These are phyloP conservation scores for Picochlorum costavermella DNA, from an alignment of 139 green algal genomes.

Conservation along the genomic window DNA sequence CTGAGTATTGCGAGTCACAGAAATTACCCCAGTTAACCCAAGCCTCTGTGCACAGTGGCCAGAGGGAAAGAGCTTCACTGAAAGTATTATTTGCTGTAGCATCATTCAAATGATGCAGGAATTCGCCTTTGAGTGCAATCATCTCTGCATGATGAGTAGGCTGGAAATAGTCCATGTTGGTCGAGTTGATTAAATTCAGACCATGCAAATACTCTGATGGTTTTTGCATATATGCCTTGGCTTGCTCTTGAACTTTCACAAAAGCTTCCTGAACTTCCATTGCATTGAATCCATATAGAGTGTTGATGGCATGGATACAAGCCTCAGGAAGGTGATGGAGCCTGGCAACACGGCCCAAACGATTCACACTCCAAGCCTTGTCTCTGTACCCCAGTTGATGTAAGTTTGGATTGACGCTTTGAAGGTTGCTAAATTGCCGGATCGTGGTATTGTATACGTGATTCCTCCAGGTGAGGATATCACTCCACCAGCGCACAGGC, in stretches of 20 bases:
- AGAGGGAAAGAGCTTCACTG: conserved; percentile 72
- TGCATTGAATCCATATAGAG: conserved; percentile 87
- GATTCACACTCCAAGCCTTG: conserved; percentile 94
- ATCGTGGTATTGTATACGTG: conserved; percentile 95
- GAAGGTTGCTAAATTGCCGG: conserved; percentile 56
- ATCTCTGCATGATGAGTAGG: conserved; percentile 79
- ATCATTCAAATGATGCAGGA: conserved; percentile 42
- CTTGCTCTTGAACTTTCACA: conserved; percentile 70
- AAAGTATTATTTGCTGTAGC: conserved; percentile 55
- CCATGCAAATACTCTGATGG: conserved; percentile 52
- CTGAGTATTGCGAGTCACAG: conserved; percentile 66
- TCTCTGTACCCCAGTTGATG: conserved; percentile 68
- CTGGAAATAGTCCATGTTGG: conserved; percentile 96
- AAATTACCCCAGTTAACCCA: conserved; percentile 88
- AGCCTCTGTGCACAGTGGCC: conserved; percentile 56
- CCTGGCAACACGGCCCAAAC: conserved; percentile 70
- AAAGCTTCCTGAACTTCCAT: conserved; percentile 99
- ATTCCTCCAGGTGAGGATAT: conserved; percentile 94
- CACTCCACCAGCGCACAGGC: conserved; percentile 73
- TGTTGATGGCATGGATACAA: conserved; percentile 73
- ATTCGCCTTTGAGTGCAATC: conserved; percentile 72
- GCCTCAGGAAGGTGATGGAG: conserved; percentile 52
- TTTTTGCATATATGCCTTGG: conserved; percentile 49
- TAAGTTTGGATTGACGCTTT: conserved; percentile 50
- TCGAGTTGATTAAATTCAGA: conserved; percentile 84